Evolutionary conservation across 2,329 filamentous ascomycete species (phyloP).

Genomic region (Xylariaceae sp.): DNA sequence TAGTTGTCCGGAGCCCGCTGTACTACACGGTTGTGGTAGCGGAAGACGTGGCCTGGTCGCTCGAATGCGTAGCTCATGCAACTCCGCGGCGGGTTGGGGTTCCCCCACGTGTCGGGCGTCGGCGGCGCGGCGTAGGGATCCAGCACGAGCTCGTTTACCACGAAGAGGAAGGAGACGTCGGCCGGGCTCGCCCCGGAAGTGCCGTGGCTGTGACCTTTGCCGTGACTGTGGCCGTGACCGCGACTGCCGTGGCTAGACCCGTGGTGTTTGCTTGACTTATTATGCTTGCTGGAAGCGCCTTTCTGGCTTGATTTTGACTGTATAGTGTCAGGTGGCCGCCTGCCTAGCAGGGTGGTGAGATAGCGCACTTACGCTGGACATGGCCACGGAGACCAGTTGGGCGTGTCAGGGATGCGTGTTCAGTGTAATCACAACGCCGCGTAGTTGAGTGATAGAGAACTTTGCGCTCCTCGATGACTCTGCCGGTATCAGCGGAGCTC

Average conservation of each 20-base stretch:
- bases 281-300: not conserved
- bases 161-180: slow-evolving; percentile 9
- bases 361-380: too few relatives aligned
- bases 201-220: not conserved
- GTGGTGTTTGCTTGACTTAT: too few relatives aligned
- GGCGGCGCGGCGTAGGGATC: not conserved
- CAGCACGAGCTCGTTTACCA: slow-evolving; percentile 9
- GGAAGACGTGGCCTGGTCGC: not conserved
- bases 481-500: too few relatives aligned
- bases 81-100: slow-evolving; percentile 2
- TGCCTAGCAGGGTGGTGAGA: too few relatives aligned
- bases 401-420: too few relatives aligned
- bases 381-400: too few relatives aligned
- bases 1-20: not conserved
- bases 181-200: not conserved
- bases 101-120: slow-evolving; percentile 7
- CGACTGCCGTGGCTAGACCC: too few relatives aligned
- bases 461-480: too few relatives aligned
- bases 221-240: not conserved
- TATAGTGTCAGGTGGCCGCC: too few relatives aligned
- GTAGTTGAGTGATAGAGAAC: too few relatives aligned
- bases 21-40: not conserved
- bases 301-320: not conserved
- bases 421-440: too few relatives aligned
- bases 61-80: slow-evolving; percentile 1